Base-by-base conservation (phyloP, 2,329 filamentous ascomycete genomes). In the Claviceps arundinis region DNA sequence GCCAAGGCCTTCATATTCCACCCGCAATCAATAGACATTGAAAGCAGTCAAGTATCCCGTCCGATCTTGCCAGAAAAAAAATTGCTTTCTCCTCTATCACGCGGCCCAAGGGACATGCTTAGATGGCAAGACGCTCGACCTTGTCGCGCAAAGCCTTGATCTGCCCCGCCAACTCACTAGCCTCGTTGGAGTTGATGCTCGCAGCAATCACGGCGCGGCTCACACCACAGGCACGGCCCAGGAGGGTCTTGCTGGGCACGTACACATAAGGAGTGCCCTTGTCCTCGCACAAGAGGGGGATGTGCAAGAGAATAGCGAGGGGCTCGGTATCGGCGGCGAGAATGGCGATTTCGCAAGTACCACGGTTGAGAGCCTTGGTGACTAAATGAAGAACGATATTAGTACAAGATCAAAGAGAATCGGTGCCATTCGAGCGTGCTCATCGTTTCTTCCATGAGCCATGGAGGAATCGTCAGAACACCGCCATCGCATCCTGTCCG, bases 101-200 rank as follows among this genome's bases (percentile, higher is more conserved):
- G 9, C 30, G 30, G 11, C 1, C 30, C 30, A 34, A 34, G 3
- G 17, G 17, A 19, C 9, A 11, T 11, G 9, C 30, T 80, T 84
- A 96, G 73, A 96, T 95, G 76, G 91, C 89, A 60, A 96, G 79
- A 62, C 90, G 81, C 79, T 97, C 91, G 52, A 97, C 87, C 82
- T 95, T 94, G 72, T 94, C 87, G 77, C 91, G 94, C 65, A 96
- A 77, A 58, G 83, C 78, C 62, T 86, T 80, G 70, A 97, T 96
- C 77, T 94, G 89, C 64, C 81, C 80, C 70, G 84, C 87, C 55
- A 97, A 77, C 70, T 96, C 90, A 64, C 81, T 87, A 41, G 85
- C 85, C 73, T 95, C 89, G 78, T 95, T 95, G 70, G 85, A 89
- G 60, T 89, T 96, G 71, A 97, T 95, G 64, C 78, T 84, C 56